Evolutionary conservation across 768 basidiomycete genomes (phyloP).

Genomic region (Pleurotus tuber-regium): DNA sequence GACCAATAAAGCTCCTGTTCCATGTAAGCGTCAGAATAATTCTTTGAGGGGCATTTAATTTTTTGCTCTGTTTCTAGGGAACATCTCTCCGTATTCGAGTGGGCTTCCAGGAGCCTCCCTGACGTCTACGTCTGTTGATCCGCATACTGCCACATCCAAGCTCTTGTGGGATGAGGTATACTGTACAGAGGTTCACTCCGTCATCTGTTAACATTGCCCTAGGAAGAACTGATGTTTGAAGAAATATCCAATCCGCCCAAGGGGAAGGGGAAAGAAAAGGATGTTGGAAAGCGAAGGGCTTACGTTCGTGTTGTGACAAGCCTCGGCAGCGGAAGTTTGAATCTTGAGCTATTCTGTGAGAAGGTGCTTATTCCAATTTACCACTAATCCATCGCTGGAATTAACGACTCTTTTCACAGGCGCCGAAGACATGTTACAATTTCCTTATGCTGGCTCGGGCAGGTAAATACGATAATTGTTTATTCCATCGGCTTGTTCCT

Average conservation of each 20-base stretch:
- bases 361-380: slow-evolving; percentile 49
- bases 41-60: background rate
- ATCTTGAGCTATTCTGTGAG: slow-evolving; percentile 85
- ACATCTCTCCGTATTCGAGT: slow-evolving; percentile 86
- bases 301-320: slow-evolving; percentile 96
- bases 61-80: slow-evolving; percentile 49
- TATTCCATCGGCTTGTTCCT: slow-evolving; percentile 92
- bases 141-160: slow-evolving; percentile 64
- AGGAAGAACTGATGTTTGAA: slow-evolving; percentile 99
- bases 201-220: background rate
- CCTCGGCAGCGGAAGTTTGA: slow-evolving; percentile 81
- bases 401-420: slow-evolving; percentile 45
- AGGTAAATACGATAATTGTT: slow-evolving; percentile 85
- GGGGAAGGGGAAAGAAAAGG: slow-evolving; percentile 91
- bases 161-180: slow-evolving; percentile 92
- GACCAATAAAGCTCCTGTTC: slow-evolving; percentile 49
- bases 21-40: slow-evolving; percentile 49
- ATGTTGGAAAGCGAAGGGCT: slow-evolving; percentile 85
- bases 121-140: slow-evolving; percentile 89
- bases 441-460: slow-evolving; percentile 90
- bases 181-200: slow-evolving; percentile 5
- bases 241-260: slow-evolving; percentile 78
- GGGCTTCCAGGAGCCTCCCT: slow-evolving; percentile 90
- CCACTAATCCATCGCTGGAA: background rate
- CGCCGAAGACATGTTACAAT: slow-evolving; percentile 98